Evolutionary conservation across 2,329 filamentous ascomycete species (phyloP), one percentile per base, ranked within the genome.

Genomic region (Sclerotinia nivalis): DNA sequence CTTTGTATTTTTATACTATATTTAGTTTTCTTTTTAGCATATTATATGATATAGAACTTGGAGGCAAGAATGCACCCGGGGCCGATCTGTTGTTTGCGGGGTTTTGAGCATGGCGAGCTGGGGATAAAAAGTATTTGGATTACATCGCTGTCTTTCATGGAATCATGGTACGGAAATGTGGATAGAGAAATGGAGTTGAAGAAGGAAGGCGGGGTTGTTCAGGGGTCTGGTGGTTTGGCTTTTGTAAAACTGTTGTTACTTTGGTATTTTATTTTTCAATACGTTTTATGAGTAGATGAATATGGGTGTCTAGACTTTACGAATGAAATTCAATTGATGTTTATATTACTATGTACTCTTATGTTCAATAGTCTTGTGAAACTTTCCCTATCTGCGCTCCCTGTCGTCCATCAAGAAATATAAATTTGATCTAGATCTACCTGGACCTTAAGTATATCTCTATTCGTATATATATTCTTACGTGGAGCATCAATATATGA

Each of bases 121-220:
- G 12, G 15, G 47, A 40, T 40, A 64, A 64, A 64, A 64, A 64
- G 60, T 13, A 45, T 34, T 61, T n/a, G 25, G 2, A 45, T 28
- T 31, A 15, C 4, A 22, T 31, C 18, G 20, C 2, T 8, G 0
- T 18, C n/a, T 20, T 34, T 37, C 37, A 40, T 40, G 37, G 37
- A 13, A 40, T 50, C 13, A 25, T 40, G 22, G 20, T 13, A 15
- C 8, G 28, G 22, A 34, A n/a, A 64, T 28, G 45, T 37, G 22
- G n/a, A 50, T 40, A n/a, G 34, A 20, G 28, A 37, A 22, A 9
- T 37, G 60, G 22, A 7, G 45, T 50, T 37, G 22, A 50, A 18
- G 31, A 22, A 4, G 37, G 22, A 13, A 47, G 60, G 15, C 40
- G 13, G 40, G 15, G 13, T 43, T 37, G 31, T 64, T 50, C 25